Base-by-base conservation (phyloP, 2,329 filamentous ascomycete genomes). In the Colletotrichum abscissum region DNA sequence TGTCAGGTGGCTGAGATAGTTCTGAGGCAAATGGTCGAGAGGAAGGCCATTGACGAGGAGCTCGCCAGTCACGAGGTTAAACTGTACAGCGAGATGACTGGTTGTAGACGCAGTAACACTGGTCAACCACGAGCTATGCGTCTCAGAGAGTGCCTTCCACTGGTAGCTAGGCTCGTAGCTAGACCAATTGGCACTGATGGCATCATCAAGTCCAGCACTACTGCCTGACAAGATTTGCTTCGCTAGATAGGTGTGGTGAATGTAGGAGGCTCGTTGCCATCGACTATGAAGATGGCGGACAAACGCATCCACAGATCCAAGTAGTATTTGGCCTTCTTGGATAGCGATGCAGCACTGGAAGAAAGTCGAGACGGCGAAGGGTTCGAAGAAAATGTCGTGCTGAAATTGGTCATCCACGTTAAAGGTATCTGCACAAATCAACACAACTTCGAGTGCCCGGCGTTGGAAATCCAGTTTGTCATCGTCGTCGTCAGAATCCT, bases 11-110 rank as follows among this genome's bases (percentile, higher is more conserved):
- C 12, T 6, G 35, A 85, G 80, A 63, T 88, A 91, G 0, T 83
- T 73, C 0, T 14, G 3, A 0, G 89, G 89, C 0, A 91, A 80
- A 2, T 86, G 83, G 4, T 83, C 78, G 0, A 90, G 75, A 0
- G 87, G 88, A 0, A 80, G 56, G 0, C 89, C 89, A 68, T 90
- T 83, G 1, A 91, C 83, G 0, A 90, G 81, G 0, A 92, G 79
- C 35, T 86, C 81, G 0, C 86, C 89, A 0, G 82, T 86, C 1
- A 92, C 74, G 0, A 90, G 60, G 73, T 89, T 89, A 74, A 86
- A 86, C 24, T 87, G 84, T 3, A 88, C 81, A 2, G 38, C 7
- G n/a, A 81, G 74, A 9, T 73, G 30, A 4, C 11, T 33, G 16
- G 30, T 46, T 49, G 14, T 8, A 6, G 28, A 42, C 11, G 57